These are phyloP conservation scores for Asterophora lycoperdoides DNA, from an alignment of 768 basidiomycete genomes.

Conservation along the genomic window DNA sequence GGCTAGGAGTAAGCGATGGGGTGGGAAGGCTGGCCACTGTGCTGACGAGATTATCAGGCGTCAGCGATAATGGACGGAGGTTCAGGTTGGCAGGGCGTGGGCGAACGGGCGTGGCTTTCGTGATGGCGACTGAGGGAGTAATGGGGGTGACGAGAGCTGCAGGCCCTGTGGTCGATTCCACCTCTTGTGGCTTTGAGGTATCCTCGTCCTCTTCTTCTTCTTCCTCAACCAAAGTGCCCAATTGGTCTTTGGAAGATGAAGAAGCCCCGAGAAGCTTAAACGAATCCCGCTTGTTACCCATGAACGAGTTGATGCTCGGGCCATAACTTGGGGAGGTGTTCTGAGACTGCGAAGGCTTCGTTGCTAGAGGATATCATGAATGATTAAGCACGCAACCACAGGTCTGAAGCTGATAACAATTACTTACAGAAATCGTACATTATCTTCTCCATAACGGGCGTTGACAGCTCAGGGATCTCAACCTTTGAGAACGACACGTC, in stretches of 20 bases:
- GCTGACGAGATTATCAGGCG: conserved; percentile 44
- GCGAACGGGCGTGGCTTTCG: conserved; percentile 39
- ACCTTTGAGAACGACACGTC: conserved; percentile 69
- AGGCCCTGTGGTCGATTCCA: conserved; percentile 20
- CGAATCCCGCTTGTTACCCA: conserved; percentile 72
- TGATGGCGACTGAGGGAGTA: conserved; percentile 29
- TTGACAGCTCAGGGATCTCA: conserved; percentile 76
- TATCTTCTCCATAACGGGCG: conserved; percentile 51
- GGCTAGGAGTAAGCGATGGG: conserved; percentile 49
- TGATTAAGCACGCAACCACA: conserved; percentile 9
- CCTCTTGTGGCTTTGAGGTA: conserved; percentile 12
- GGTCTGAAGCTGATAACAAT: conserved; percentile 7
- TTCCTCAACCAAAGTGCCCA: conserved; percentile 78
- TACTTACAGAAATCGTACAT: conserved; percentile 66
- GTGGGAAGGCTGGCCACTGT: conserved; percentile 42
- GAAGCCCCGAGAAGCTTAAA: conserved; percentile 65
- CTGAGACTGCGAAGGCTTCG: conserved; percentile 57
- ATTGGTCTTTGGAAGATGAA: conserved; percentile 67
- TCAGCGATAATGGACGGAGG: conserved; percentile 70
- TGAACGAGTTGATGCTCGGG: conserved; percentile 35
- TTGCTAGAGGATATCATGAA: conserved; percentile 35
- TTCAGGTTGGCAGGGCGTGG: conserved; percentile 64
- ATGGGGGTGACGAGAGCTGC: conserved; percentile 26
- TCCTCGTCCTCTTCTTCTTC: conserved; percentile 78
- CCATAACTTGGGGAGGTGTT: conserved; percentile 40